phyloP scores from a whole-genome alignment of 768 basidiomycete species.

The Galerina sulciceps region DNA sequence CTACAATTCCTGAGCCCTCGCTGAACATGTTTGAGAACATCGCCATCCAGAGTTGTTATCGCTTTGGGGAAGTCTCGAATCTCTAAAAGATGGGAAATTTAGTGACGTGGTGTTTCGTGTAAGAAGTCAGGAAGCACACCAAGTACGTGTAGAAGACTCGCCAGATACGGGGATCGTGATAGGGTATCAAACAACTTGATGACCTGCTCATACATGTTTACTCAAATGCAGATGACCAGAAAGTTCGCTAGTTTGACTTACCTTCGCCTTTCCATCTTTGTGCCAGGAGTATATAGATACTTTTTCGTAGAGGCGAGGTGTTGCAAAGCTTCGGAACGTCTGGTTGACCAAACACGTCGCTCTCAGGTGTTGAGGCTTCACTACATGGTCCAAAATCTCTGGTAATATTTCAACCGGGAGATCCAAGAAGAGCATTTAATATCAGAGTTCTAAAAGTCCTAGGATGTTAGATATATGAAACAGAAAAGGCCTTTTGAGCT shows the following conservation, averaged over 20 bases:
- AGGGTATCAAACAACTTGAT: constrained; percentile 65
- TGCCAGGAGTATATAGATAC: constrained; percentile 76
- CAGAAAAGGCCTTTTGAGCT: no score
- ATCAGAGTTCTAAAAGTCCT: no score
- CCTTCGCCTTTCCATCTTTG: constrained; percentile 64
- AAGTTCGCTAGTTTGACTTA: constrained; percentile 20
- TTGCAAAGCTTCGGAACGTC: constrained; percentile 54
- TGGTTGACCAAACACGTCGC: constrained; percentile 60
- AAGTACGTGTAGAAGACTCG: constrained; percentile 57
- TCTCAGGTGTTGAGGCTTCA: constrained; percentile 57
- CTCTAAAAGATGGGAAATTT: constrained; percentile 40
- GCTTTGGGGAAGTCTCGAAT: constrained; percentile 76
- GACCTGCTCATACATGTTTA: constrained; percentile 45
- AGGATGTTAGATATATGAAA: no score
- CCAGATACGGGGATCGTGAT: constrained; percentile 55
- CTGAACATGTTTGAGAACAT: constrained; percentile 43
- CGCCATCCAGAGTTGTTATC: constrained; percentile 33
- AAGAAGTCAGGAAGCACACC: constrained; percentile 43
- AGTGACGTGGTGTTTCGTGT: not conserved
- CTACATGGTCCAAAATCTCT: constrained; percentile 52
- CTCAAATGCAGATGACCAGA: not conserved
- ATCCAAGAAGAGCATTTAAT: constrained; percentile 44
- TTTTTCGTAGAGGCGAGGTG: constrained; percentile 56
- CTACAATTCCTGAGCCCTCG: constrained; percentile 62
- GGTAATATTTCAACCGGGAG: constrained; percentile 73